These are phyloP conservation scores for Pseudonitzschia delicatissima DNA, from an alignment of 108 stramenopile species.

Conservation along the genomic window DNA sequence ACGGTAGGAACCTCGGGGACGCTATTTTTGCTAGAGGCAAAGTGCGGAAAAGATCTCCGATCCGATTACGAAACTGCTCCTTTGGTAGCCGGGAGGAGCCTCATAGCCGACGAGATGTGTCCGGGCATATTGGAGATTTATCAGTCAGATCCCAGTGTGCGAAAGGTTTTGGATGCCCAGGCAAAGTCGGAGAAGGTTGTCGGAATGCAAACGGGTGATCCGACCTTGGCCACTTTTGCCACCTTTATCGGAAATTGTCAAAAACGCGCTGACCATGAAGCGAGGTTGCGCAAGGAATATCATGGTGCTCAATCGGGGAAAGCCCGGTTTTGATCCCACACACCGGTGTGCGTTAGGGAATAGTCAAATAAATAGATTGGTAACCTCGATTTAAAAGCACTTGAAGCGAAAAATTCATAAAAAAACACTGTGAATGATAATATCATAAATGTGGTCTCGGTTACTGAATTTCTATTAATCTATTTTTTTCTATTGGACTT, in stretches of 20 bases:
- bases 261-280: constrained; percentile 16
- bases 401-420: too few species aligned
- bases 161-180: not conserved
- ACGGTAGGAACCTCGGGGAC: constrained; percentile 22
- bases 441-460: too few species aligned
- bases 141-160: not conserved
- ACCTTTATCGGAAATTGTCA: constrained; percentile 19
- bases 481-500: too few species aligned
- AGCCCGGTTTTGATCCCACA: constrained; percentile 15
- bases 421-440: too few species aligned
- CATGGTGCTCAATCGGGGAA: not conserved
- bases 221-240: constrained; percentile 7
- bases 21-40: not conserved
- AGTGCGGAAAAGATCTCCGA: constrained; percentile 4
- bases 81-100: constrained; percentile 29
- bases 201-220: not conserved
- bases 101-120: constrained; percentile 24
- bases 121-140: not conserved
- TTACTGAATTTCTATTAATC: too few species aligned
- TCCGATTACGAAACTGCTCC: constrained; percentile 26
- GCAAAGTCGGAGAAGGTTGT: not conserved
- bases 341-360: constrained; percentile 9
- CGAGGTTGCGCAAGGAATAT: constrained; percentile 4
- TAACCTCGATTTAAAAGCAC: too few species aligned
- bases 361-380: not conserved